Base-by-base conservation (phyloP, 108 stramenopile species). In the Poteriospumella lacustris region DNA sequence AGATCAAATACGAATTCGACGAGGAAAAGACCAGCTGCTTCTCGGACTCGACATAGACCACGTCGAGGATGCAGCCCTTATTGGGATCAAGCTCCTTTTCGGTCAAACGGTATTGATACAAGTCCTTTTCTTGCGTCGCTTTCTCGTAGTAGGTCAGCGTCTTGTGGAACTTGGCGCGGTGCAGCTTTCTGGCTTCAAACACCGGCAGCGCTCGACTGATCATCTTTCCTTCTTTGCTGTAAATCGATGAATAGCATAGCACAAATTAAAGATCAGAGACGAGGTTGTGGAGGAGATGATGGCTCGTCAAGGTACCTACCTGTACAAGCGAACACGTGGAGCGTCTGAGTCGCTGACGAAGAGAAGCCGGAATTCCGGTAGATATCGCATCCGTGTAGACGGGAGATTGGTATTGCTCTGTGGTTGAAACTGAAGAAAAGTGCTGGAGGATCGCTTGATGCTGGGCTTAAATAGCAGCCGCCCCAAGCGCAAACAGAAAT, bases 401-500 rank as follows among this genome's bases (percentile, higher is more conserved):
- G 47, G 47, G 19, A 52, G 19, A 52, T 9, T 52, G 15, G 47
- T 52, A 9, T 52, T 52, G 47, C 47, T 52, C 15, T 52, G 15
- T 56, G 15, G 19, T 56, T 56, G 52, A 15, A 19, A 24, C 24
- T 56, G 52, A 56, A 24, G 24, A 56, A 19, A 56, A 56, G 52
- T 56, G 15, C 19, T 56, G 15, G 52, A 19, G 24, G 52, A 15
- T 19, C 24, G 31, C 60, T 64, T 64, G 29, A 64, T 31, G 31
- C 12, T 12, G 24, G 60, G 15, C 31, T 64, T 64, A 24, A 31
- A 24, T 33, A 33, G 31, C 60, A 64, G 31, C 31, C 60, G 28
- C 28, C 60, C 60, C 28, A 64, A 26, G 15, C 70, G 70, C 70
- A 73, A 56, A 26, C 44, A 44, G 31, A 73, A 73, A 28, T 44